Base-by-base conservation (phyloP, 805 yeast genomes). In the Candida insectalens region DNA sequence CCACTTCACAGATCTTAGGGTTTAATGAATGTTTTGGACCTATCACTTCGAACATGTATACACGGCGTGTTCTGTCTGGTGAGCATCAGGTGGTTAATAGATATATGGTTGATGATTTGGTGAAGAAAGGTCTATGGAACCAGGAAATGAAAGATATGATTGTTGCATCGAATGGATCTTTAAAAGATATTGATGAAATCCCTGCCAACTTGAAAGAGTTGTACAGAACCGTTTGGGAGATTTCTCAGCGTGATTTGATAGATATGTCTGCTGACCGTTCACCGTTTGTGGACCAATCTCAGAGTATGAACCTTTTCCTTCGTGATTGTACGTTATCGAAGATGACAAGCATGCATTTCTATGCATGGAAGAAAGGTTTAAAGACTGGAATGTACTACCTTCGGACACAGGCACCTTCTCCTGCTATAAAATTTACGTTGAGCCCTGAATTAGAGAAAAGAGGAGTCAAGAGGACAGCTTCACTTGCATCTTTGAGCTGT, bases 311-410 rank as follows among this genome's bases (percentile, higher is more conserved):
- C 58, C 76, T 92, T 43, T 88, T 84, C 63, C 68, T 92, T 59
- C 75, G 72, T 55, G 78, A 77, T 40, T 96, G 96, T 39, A 87
- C 97, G 2, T 83, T 85, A 89, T 94, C 95, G 50, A 92, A 92
- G 60, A 71, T 92, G 54, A 92, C 97, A 5, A 77, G 92, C 44
- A 92, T 92, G 96, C 98, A 92, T 60, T 92, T 92, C 69, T 89
- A 92, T 55, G 97, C 96, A 31, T 92, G 98, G 98, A 83, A 83
- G 67, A 85, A 83, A 67, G 98, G 98, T 40, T 72, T 92, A 56
- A 92, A 92, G 71, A 92, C 98, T 4, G 98, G 98, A 52, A 89
- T 92, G 94, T 92, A 92, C 69, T 92, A 92, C 62, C 67, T 92
- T 59, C 79, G 97, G 62, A 89, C 97, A 8, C 94, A 84, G 69